These are phyloP conservation scores for Phialophora verrucosa DNA, from an alignment of 2,329 filamentous ascomycete genomes.

Conservation along the genomic window DNA sequence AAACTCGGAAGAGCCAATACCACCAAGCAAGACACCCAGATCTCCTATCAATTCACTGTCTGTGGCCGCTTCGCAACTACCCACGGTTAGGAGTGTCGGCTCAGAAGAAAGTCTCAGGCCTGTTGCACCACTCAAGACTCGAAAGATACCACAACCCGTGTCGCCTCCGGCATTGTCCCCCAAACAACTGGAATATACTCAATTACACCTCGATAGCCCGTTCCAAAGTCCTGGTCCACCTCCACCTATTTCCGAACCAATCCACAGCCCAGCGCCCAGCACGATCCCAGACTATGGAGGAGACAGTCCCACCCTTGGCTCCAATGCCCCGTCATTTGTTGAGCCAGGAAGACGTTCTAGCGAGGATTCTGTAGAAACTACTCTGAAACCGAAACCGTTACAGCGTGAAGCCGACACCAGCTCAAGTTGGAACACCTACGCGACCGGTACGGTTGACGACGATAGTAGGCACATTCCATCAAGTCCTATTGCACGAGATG, in stretches of 20 bases:
- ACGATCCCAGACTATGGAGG: slow-evolving; percentile 23
- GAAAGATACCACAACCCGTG: slow-evolving; percentile 43
- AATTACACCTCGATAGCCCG: slow-evolving; percentile 29
- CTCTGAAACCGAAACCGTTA: slow-evolving; percentile 27
- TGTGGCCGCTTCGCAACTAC: slow-evolving; percentile 42
- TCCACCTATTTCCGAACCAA: slow-evolving; percentile 10
- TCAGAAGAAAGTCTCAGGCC: slow-evolving; percentile 51
- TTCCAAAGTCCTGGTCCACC: slow-evolving; percentile 33
- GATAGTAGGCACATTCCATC: slow-evolving; percentile 3
- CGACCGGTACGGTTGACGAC: slow-evolving; percentile 56
- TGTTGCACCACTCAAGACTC: slow-evolving; percentile 50
- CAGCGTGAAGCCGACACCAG: slow-evolving; percentile 32
- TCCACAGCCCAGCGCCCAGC: slow-evolving; percentile 26
- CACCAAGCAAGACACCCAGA: slow-evolving; percentile 17
- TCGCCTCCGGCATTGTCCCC: slow-evolving; percentile 31
- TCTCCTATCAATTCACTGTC: slow-evolving; percentile 40
- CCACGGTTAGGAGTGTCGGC: slow-evolving; percentile 35
- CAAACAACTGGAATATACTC: slow-evolving; percentile 15
- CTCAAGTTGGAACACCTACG: slow-evolving; percentile 69
- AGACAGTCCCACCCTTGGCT: slow-evolving; percentile 34
- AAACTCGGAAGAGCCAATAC: slow-evolving; percentile 4
- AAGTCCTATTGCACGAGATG: slow-evolving; percentile 48
- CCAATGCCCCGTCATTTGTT: slow-evolving; percentile 16
- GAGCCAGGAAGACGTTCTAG: slow-evolving; percentile 26
- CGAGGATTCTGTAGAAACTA: slow-evolving; percentile 24